Base-by-base conservation (phyloP, 192 early-diverging fungal species). In the Coemansia sp. region DNA sequence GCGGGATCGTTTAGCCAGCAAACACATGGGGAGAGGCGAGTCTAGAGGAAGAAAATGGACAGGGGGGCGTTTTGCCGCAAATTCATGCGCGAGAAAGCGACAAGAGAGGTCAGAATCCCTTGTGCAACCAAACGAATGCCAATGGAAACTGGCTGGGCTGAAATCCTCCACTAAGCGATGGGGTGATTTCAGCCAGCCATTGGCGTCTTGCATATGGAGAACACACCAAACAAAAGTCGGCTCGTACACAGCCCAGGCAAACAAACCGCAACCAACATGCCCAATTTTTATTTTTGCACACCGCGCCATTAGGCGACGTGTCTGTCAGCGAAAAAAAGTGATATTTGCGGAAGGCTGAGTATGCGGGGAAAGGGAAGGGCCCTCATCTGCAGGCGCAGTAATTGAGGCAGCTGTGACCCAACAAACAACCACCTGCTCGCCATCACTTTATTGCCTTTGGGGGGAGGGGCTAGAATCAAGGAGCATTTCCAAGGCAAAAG, bases 301-400 rank as follows among this genome's bases (percentile, higher is more conserved):
- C 5, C 16, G 33, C 31, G 54, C 54, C 54, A 34, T 27, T 24
- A 4, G 24, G 53, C 11, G 11, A 33, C 17, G 53, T 16, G 53
- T 8, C 46, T 50, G 46, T 9, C 29, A 54, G 53, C 14, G 27
- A 54, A 33, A 53, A 14, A 24, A 37, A 59, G 31, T 16, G 56
- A 17, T 35, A 13, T 35, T 6, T 33, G 31, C 6, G 27, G 29
- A 5, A 31, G 31, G 59, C 35, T 40, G 59, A 24, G 35, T 16
- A 59, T 59, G 35, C 36, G 37, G 17, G 59, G 6, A 33, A 46
- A 16, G 41, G 54, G 54, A 4, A n/a, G 35, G 37, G 9, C 59
- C 59, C 59, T 59, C 35, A 60, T 40, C 17, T 36, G 59, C 59
- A 40, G 35, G 37, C 59, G 59, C 59, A 60, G 59, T 60, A 60